Base-by-base conservation (phyloP, 768 basidiomycete genomes). In the Scleroderma citrinum region DNA sequence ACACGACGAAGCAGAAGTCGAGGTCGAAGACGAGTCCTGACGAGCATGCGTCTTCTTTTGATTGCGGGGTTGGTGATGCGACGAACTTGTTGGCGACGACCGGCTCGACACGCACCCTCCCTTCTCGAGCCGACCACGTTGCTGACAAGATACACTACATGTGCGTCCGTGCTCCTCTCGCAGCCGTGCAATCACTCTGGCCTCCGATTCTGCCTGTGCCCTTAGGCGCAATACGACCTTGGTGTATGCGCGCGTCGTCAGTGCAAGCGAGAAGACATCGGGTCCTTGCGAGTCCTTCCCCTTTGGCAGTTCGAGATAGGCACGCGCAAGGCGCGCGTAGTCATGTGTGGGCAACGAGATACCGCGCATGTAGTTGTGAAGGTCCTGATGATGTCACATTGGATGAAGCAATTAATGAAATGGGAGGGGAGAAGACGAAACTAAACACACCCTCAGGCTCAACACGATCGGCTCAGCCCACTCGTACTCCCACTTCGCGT, bases 221-320 rank as follows among this genome's bases (percentile, higher is more conserved):
- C 90, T 78, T 16, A 92, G 73, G 14, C 90, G 80, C 21, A 92
- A 69, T 1, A 92, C 79, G 5, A 92, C 78, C n/a, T 87, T 79
- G 1, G 83, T 85, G 62, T 89, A 92, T 2, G 88, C 80, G 3
- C 88, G 77, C 13, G 85, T 78, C 0, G 85, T 81, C 4, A 76
- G 75, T 13, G 81, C 76, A 19, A 86, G 68, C 5, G 70, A 65
- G 13, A 71, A 69, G n/a, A 81, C 75, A 6, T 74, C 72, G 3
- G 16, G 11, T 4, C 74, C 70, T 20, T 64, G 55, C 24, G 73
- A 59, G 3, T 64, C 54, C 20, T 71, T 67, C 60, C 51, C 56
- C 21, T 76, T 66, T 0, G 76, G 74, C 44, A 82, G 80, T 48
- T n/a, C n/a, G 10, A 87, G 69, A 54, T 82, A 81, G 23, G 75